Evolutionary conservation across 495 filamentous ascomycete genomes (phyloP), one percentile per base, ranked within the genome.

Genomic region (Aspergillus heteromorphus): DNA sequence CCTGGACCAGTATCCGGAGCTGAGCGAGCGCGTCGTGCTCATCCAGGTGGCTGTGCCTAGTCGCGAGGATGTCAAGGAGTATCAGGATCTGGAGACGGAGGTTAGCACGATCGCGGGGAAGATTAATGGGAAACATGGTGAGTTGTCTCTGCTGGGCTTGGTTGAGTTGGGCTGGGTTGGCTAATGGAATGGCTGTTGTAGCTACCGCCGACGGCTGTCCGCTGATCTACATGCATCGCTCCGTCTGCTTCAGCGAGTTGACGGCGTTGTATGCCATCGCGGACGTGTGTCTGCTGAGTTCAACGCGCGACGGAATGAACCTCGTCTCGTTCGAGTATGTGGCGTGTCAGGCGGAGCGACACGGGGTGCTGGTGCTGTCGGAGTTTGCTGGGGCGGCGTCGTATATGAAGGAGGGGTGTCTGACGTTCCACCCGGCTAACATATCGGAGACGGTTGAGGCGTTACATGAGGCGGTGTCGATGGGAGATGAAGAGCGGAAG

Each of bases 301-400:
- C 91, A 0, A 95, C 87, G 1, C 80, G 92, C n/a, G 92, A 96
- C 63, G 92, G 92, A 54, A 96, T 97, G 92, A 97, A 97, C 65
- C 81, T 96, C 9, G 92, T 97, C 20, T 91, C 88, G 19, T 96
- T 91, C 71, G 92, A 97, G 69, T 97, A 96, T 70, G 91, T 96
- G 45, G 92, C 92, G 2, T 90, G 86, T 29, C 92, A 96, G 63
- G 75, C 86, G 55, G 79, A 91, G 57, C 80, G 85, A 9, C 87
- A 95, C 62, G 92, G 92, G 6, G 87, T 89, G 4, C 87, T 97
- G 78, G 88, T 96, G 19, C 79, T 97, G 9, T 96, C 91, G 45
- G 92, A 96, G 64, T 95, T 96, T 63, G 87, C 91, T 0, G 92
- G 92, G 1, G 91, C 92, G 0, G 89, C 92, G 0, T 85, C 92